phyloP scores from a whole-genome alignment of 225 moss, liverwort and hornwort species.

The Physcomitrium patens region DNA sequence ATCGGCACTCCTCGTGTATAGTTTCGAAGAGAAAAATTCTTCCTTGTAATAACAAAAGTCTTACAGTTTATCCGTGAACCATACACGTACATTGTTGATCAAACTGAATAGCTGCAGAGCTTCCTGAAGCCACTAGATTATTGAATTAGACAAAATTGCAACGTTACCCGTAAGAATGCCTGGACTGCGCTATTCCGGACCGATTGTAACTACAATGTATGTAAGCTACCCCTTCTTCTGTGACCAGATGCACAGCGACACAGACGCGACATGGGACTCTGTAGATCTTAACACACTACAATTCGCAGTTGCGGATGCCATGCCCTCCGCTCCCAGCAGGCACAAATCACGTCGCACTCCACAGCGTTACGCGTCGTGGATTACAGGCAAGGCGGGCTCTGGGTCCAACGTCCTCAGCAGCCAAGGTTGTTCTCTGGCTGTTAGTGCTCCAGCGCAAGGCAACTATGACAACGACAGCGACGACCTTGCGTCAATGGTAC shows the following conservation, averaged over 20 bases:
- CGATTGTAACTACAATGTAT: constrained; percentile 3
- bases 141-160: constrained; percentile 25
- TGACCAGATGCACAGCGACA: neutral
- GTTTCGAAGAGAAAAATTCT: neutral
- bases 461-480: constrained; percentile 58
- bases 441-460: constrained; percentile 16
- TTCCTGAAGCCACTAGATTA: neutral
- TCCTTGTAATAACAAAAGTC: neutral
- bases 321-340: constrained; percentile 29
- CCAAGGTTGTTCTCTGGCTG: neutral
- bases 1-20: neutral
- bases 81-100: neutral
- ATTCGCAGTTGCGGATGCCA: constrained; percentile 15
- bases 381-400: constrained; percentile 20
- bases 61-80: neutral
- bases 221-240: constrained; percentile 7
- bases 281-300: constrained; percentile 36
- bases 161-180: constrained; percentile 37
- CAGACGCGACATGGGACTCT: constrained; percentile 20
- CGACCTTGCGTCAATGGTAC: constrained; percentile 69
- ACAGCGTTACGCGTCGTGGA: constrained; percentile 24
- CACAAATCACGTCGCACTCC: constrained; percentile 30
- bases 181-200: constrained; percentile 29
- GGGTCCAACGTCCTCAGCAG: neutral
- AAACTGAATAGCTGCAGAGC: neutral